phyloP scores from a whole-genome alignment of 495 filamentous ascomycete species.

The Penicillium angulare region DNA sequence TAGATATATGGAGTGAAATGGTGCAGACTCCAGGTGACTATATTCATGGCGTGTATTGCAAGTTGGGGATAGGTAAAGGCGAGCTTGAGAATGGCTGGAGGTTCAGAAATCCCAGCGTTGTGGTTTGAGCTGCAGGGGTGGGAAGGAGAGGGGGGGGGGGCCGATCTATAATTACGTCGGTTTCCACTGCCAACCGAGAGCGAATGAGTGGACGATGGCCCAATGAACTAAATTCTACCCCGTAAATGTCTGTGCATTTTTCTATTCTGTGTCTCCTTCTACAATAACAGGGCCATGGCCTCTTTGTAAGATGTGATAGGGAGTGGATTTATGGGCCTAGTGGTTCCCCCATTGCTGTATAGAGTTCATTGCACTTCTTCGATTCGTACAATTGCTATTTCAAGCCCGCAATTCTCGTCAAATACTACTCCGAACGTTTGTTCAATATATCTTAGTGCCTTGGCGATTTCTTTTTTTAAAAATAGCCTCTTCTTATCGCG shows the following conservation, averaged over 20 bases:
- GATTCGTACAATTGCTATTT: too few relatives aligned
- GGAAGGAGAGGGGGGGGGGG: slow-evolving; percentile 6
- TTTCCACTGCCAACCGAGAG: slow-evolving; percentile 11
- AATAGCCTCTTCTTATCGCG: neutral
- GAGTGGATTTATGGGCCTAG: too few relatives aligned
- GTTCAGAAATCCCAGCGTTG: slow-evolving; percentile 29
- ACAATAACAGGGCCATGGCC: too few relatives aligned
- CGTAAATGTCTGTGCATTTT: neutral
- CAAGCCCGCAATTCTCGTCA: too few relatives aligned
- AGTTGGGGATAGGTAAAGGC: neutral
- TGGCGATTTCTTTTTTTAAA: neutral
- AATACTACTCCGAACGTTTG: neutral
- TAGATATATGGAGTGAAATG: neutral
- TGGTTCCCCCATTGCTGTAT: too few relatives aligned
- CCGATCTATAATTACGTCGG: slow-evolving; percentile 37
- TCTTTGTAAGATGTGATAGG: too few relatives aligned
- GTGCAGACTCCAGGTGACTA: neutral
- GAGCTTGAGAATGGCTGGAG: slow-evolving; percentile 5
- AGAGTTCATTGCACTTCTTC: too few relatives aligned
- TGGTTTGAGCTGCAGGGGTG: slow-evolving; percentile 43
- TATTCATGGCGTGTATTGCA: neutral
- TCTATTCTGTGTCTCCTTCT: neutral
- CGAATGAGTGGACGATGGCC: too few relatives aligned
- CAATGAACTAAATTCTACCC: slow-evolving; percentile 12
- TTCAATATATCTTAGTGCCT: neutral